Evolutionary conservation across 768 basidiomycete species (phyloP).

Genomic region (Pholiota molesta): DNA sequence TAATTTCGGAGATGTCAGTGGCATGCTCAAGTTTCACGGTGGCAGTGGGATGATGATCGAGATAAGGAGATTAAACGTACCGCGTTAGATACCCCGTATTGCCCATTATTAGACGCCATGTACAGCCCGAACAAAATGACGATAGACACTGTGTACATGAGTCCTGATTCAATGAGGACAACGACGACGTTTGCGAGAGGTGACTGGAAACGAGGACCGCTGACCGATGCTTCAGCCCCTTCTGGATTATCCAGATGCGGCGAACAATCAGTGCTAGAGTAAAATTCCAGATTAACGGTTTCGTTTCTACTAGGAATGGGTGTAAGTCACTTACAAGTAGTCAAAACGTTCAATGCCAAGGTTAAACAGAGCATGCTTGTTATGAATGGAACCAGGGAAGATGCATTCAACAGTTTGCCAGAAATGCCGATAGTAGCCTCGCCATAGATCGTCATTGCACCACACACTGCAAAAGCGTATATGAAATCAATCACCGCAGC

Average conservation of each 20-base stretch:
- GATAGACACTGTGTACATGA: slow-evolving; percentile 40
- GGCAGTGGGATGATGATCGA: not conserved
- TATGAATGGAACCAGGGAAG: slow-evolving; percentile 36
- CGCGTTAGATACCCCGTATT: slow-evolving; percentile 40
- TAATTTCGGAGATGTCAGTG: not conserved
- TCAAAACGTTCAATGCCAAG: slow-evolving; percentile 37
- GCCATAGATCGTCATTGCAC: slow-evolving; percentile 33
- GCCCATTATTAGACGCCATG: slow-evolving; percentile 37
- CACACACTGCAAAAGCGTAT: slow-evolving; percentile 30
- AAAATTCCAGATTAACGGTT: not conserved
- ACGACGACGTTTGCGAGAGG: slow-evolving; percentile 32
- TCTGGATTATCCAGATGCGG: slow-evolving; percentile 38
- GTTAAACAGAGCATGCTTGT: slow-evolving; percentile 39
- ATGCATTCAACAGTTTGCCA: slow-evolving; percentile 30
- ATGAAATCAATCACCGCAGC: not conserved
- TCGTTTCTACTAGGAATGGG: not conserved
- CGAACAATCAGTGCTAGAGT: slow-evolving; percentile 38
- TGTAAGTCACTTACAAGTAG: slow-evolving; percentile 33
- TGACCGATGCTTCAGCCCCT: slow-evolving; percentile 26
- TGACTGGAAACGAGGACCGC: slow-evolving; percentile 15
- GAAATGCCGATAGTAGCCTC: slow-evolving; percentile 32
- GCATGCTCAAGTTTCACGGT: not conserved
- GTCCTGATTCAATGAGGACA: slow-evolving; percentile 41
- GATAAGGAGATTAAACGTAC: slow-evolving; percentile 26
- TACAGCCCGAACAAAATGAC: slow-evolving; percentile 37